Conservation (phyloP, 1,284 basidiomycete genomes). For the Apiotrichum porosum region DNA sequence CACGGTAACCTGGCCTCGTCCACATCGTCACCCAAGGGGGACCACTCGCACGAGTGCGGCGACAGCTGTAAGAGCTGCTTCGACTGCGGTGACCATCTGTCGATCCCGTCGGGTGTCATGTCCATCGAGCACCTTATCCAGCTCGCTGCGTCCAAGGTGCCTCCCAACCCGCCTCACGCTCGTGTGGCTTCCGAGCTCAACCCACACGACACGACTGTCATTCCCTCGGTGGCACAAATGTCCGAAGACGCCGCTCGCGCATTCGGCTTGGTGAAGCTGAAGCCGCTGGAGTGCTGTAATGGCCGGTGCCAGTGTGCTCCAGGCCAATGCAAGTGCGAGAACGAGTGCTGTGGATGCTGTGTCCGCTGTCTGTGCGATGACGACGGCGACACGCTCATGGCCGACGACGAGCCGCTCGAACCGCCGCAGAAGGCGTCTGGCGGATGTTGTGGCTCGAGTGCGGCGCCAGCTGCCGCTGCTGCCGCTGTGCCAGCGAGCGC, state of each 20-base stretch:
- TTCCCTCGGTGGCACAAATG: constrained; percentile 31
- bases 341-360: constrained; percentile 49
- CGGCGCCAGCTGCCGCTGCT: constrained; percentile 1
- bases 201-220: constrained; percentile 37
- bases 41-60: constrained; percentile 29
- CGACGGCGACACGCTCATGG: constrained; percentile 29
- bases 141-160: constrained; percentile 42
- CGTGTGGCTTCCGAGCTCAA: constrained; percentile 20
- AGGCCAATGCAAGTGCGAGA: constrained; percentile 45
- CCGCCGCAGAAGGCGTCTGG: too few species aligned
- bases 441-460: constrained; percentile 6
- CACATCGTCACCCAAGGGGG: constrained; percentile 1
- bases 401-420: constrained; percentile 2
- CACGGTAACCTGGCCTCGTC: constrained; percentile 31
- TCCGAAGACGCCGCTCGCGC: constrained; percentile 37
- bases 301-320: constrained; percentile 47
- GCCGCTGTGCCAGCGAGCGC: not conserved
- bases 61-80: constrained; percentile 37
- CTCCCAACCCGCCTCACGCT: constrained; percentile 18
- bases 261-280: constrained; percentile 42
- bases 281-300: constrained; percentile 48
- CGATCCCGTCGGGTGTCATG: constrained; percentile 42
- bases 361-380: constrained; percentile 40
- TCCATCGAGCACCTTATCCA: constrained; percentile 47
- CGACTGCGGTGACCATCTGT: constrained; percentile 41